Base-by-base conservation (phyloP, 2,329 filamentous ascomycete species). In the Calonectria hawksworthii region DNA sequence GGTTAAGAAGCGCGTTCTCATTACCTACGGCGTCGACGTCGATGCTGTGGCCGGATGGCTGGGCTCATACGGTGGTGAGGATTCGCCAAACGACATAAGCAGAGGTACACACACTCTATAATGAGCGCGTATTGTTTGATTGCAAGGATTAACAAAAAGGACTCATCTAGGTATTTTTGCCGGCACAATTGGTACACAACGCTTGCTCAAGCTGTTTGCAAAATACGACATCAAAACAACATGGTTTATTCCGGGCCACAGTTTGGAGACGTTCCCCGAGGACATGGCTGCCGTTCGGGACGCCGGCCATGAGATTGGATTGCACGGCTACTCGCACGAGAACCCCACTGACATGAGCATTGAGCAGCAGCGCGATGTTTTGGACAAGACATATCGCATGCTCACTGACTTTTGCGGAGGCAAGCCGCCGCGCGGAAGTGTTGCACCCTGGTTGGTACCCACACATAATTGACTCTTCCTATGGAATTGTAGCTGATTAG, bases 1-100 rank as follows among this genome's bases (percentile, higher is more conserved):
- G 84, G 82, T 79, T 64, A 84, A 84, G 77, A 85, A 85, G 77
- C 81, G 83, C 13, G 84, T 85, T 75, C 82, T 85, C 59, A 79
- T 83, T 34, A 87, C 90, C 77, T 94, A 94, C 79, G 92, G 93
- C 3, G 92, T 95, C 30, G 94, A 95, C 75, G 92, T 95, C 32
- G 93, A 95, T 77, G 93, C 93, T n/a, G 92, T 95, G 2, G 91
- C 93, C 1, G 93, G 94, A 11, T 95, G 94, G 94, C 87, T 95
- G 0, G 94, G 94, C 0, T 94, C 91, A 0, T 95, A 96, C 79
- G 93, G 93, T 21, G 93, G 94, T 47, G 90, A 95, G 83, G 93
- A 95, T 81, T 93, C 90, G 10, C 92, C 90, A 1, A 94, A 89
- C 80, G 93, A 95, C 78, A 95, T 95, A 77, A 93, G 90, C 80